Evolutionary conservation across 371 early-diverging fungal genomes (phyloP), one percentile per base, ranked within the genome.

Genomic region (Funneliformis caledonium): DNA sequence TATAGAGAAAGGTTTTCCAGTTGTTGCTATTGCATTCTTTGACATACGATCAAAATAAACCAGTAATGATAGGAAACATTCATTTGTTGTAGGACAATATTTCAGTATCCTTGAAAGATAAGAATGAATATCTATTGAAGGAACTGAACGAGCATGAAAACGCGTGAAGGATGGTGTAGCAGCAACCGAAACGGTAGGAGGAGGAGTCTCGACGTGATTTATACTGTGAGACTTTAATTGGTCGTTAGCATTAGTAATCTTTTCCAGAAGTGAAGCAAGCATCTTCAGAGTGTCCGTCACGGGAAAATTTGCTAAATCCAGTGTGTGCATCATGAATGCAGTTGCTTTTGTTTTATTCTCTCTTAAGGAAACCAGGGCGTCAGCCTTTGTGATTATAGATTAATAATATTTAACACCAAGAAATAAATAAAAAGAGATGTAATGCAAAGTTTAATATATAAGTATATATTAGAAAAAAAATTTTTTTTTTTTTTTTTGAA

Each of bases 1-100:
- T 59, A 97, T 91, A 42, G 92, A 88, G 52, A 96, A 87, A 56
- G 85, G 89, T 50, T 82, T 84, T 33, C 83, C 88, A 77, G 83
- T 83, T 65, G 82, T 83, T 67, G 74, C 80, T 31, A 82, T 84
- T 56, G 86, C 84, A 65, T 88, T 82, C 81, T 90, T 87, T 74
- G 90, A 86, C 88, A 91, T 88, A 75, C 85, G 91, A 83, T 96
- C 94, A 84, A 96, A 89, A 84, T 97, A 96, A 22, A 96, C 92
- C 12, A 96, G 84, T 22, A 94, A 83, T 31, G 95, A 92, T 19
- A 96, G 83, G 81, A 96, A 95, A 81, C 93, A 93, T 84, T 96
- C 97, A 85, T 93, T 96, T 43, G 92, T 89, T 82, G 95, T 95
- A 1, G 97, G 97, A 70, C 96, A 96, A 81, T 97, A 97, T 83